These are phyloP conservation scores for Papiliotrema terrestris DNA, from an alignment of 1,284 basidiomycete genomes.

Conservation along the genomic window DNA sequence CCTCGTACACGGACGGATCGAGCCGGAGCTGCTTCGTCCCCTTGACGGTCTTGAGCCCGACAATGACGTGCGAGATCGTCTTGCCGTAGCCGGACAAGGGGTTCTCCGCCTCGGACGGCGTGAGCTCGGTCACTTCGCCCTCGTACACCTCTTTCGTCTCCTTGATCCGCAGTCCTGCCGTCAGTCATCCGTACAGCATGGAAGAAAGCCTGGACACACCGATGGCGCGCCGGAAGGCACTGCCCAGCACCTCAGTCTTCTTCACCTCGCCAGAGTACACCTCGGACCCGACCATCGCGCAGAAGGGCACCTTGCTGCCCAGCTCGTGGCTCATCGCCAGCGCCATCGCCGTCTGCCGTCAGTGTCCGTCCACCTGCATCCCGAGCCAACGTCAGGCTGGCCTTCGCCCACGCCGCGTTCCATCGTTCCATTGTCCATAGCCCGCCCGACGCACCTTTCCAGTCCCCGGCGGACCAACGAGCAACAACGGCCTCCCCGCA, in stretches of 20 bases:
- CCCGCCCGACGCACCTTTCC: constrained; percentile 39
- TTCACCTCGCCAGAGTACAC: constrained; percentile 97
- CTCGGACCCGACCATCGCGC: constrained; percentile 96
- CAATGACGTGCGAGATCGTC: constrained; percentile 94
- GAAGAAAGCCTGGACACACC: constrained; percentile 60
- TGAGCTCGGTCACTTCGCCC: constrained; percentile 95
- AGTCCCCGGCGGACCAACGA: constrained; percentile 49
- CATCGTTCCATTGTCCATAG: neutral
- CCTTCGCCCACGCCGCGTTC: neutral
- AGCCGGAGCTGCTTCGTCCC: constrained; percentile 96
- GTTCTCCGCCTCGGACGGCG: constrained; percentile 92
- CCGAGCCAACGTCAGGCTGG: neutral
- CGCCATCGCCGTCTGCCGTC: constrained; percentile 82
- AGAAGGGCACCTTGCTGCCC: constrained; percentile 92
- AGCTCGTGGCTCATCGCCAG: constrained; percentile 91
- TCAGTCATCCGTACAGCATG: neutral
- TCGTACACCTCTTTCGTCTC: constrained; percentile 99
- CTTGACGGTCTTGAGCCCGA: constrained; percentile 94
- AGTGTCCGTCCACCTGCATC: neutral
- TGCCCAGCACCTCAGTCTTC: constrained; percentile 98
- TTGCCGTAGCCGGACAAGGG: constrained; percentile 96
- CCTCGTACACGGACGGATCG: constrained; percentile 94
- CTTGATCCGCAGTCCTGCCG: constrained; percentile 83
- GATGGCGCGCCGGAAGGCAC: constrained; percentile 91
- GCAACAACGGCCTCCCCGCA: constrained; percentile 45